These are phyloP conservation scores for Linanthus parryae DNA, from an alignment of 148 eudicot species.

Conservation along the genomic window DNA sequence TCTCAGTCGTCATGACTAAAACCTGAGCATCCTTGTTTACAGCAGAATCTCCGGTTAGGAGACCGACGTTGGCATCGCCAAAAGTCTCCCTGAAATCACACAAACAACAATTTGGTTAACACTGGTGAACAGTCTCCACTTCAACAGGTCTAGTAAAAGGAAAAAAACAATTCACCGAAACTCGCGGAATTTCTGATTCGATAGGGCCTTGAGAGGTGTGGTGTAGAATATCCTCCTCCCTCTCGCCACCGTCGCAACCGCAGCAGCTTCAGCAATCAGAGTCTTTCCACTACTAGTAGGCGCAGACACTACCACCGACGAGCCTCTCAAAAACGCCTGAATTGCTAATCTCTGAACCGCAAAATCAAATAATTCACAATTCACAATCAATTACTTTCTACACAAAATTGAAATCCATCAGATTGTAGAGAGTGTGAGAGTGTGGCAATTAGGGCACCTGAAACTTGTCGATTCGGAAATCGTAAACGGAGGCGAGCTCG, in stretches of 20 bases:
- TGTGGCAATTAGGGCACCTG: constrained; percentile 37
- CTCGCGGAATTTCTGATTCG: constrained; percentile 96
- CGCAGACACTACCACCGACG: constrained; percentile 95
- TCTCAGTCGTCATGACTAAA: constrained; percentile 96
- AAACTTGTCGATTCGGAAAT: constrained; percentile 83
- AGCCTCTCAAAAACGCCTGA: constrained; percentile 84
- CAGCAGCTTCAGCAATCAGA: constrained; percentile 94
- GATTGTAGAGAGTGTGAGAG: no score
- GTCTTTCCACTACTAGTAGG: constrained; percentile 99
- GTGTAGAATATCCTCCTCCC: constrained; percentile 87
- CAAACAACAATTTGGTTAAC: background rate
- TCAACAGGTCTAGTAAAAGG: background rate
- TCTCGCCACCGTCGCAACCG: constrained; percentile 79
- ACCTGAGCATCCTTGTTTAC: constrained; percentile 92
- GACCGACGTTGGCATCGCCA: constrained; percentile 92
- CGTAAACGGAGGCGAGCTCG: constrained; percentile 75
- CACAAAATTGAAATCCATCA: no score
- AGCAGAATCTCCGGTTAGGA: constrained; percentile 95
- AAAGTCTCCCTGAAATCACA: constrained; percentile 57
- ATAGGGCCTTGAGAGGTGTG: constrained; percentile 92
- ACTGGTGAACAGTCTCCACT: background rate
- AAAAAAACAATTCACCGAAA: constrained; percentile 45
- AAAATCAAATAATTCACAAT: background rate
- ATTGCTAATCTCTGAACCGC: constrained; percentile 55
- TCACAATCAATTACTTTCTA: background rate